Base-by-base conservation (phyloP, 2,329 filamentous ascomycete genomes). In the Rhytidhysteron rufulum region DNA sequence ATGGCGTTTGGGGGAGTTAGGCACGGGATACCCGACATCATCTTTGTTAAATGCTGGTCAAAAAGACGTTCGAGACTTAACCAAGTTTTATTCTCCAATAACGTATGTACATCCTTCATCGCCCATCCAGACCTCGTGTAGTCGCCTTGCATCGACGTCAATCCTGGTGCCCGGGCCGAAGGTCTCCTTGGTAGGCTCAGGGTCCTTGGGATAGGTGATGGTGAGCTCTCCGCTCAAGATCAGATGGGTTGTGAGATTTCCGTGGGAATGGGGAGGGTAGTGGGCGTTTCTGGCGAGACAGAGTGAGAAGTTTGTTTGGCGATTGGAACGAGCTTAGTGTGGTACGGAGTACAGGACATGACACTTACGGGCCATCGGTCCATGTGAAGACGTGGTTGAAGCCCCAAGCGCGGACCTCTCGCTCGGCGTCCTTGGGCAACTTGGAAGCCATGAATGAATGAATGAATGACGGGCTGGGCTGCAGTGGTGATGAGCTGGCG, bases 71-170 rank as follows among this genome's bases (percentile, higher is more conserved):
- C n/a, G n/a, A n/a, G n/a, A n/a, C n/a, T n/a, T n/a, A 13, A 7
- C 24, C 24, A 27, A 8, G 13, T 7, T 21, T 56, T 37, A 77
- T 52, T 80, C 76, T 18, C 77, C 77, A 56, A 81, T 79, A 19
- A 80, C 80, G 66, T 83, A 84, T 3, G 80, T 85, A 59, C 84
- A 87, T 0, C 84, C 84, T 44, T 77, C 67, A 1, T 62, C 50
- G 2, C 83, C 83, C 34, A 86, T 74, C 79, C 82, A 86, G 1
- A 87, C 83, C 64, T 87, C 82, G 51, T 88, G 84, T 10, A 77
- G 59, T 42, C 74, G 71, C 6, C 74, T 72, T 2, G 82, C 80
- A 21, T 82, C 80, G 3, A 88, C 81, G 54, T 87, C 83, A 27
- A 86, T 66, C 29, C 83, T 70, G 30, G 76, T 76, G 2, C 83